These are phyloP conservation scores for Lignosus rhinocerotis DNA, from an alignment of 1,284 basidiomycete species.

Conservation along the genomic window DNA sequence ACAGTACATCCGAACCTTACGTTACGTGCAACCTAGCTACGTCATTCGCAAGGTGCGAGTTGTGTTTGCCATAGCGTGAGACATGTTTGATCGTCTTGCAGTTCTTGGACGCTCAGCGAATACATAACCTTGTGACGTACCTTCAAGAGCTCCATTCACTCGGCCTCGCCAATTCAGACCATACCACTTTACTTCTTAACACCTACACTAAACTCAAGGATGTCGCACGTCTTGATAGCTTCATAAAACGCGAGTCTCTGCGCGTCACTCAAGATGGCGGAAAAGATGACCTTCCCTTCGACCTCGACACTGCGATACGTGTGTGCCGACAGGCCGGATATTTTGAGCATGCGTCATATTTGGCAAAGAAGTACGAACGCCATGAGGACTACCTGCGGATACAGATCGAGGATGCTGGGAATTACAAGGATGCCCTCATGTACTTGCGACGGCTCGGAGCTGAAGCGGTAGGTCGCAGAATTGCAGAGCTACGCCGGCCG, in stretches of 20 bases:
- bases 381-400: constrained; percentile 95
- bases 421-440: constrained; percentile 78
- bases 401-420: constrained; percentile 90
- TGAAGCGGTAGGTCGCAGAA: constrained; percentile 54
- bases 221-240: constrained; percentile 83
- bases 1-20: constrained; percentile 91
- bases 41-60: constrained; percentile 88
- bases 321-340: constrained; percentile 97
- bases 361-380: constrained; percentile 88
- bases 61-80: neutral
- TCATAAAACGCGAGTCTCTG: constrained; percentile 84
- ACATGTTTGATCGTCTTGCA: constrained; percentile 39
- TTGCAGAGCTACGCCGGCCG: neutral
- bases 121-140: constrained; percentile 93
- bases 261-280: constrained; percentile 36
- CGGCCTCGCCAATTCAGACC: constrained; percentile 92
- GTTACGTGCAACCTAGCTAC: constrained; percentile 89
- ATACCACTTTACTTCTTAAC: constrained; percentile 93
- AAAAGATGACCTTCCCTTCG: constrained; percentile 82
- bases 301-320: constrained; percentile 94
- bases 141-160: constrained; percentile 92
- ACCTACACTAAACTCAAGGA: constrained; percentile 98
- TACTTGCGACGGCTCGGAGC: constrained; percentile 82
- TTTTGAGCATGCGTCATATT: constrained; percentile 92
- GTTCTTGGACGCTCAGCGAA: constrained; percentile 97